phyloP scores from a whole-genome alignment of 2,329 filamentous ascomycete genomes.

The Cytospora mali region DNA sequence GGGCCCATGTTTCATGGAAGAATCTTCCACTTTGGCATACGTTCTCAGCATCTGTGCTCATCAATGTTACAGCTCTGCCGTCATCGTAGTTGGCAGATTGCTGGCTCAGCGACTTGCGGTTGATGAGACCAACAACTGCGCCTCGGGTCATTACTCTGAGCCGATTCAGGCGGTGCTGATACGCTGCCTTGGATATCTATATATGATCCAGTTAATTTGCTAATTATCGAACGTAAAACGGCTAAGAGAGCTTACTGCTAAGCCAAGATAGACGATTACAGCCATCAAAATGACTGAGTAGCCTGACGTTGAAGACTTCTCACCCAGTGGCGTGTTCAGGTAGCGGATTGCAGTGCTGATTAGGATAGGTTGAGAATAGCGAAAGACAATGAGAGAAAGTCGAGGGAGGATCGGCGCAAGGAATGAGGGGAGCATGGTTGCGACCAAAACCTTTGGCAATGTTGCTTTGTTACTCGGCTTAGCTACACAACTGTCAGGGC shows the following conservation, averaged over 20 bases:
- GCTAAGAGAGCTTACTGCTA: conserved; percentile 37
- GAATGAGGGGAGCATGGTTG: conserved; percentile 36
- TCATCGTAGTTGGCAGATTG: conserved; percentile 34
- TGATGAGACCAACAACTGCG: conserved; percentile 31
- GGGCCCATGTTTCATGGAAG: conserved; percentile 64
- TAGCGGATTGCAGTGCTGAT: conserved; percentile 43
- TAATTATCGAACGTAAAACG: neutral
- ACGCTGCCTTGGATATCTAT: conserved; percentile 31
- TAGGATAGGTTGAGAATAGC: conserved; percentile 45
- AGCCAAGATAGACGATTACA: conserved; percentile 40
- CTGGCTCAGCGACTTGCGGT: conserved; percentile 16
- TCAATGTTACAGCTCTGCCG: conserved; percentile 45
- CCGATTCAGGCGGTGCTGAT: conserved; percentile 30
- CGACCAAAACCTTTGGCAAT: conserved; percentile 37
- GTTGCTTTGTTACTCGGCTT: conserved; percentile 33
- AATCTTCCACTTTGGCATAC: conserved; percentile 39
- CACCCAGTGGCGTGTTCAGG: conserved; percentile 23
- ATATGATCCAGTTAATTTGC: neutral
- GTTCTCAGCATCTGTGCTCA: conserved; percentile 51
- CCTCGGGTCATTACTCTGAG: conserved; percentile 31
- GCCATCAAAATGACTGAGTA: conserved; percentile 39
- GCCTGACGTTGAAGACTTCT: conserved; percentile 20
- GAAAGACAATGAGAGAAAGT: conserved; percentile 43
- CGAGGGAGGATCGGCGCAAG: conserved; percentile 39
- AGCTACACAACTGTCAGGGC: conserved; percentile 23